Base-by-base conservation (phyloP, 805 yeast genomes). In the Kazachstania bromeliacearum region DNA sequence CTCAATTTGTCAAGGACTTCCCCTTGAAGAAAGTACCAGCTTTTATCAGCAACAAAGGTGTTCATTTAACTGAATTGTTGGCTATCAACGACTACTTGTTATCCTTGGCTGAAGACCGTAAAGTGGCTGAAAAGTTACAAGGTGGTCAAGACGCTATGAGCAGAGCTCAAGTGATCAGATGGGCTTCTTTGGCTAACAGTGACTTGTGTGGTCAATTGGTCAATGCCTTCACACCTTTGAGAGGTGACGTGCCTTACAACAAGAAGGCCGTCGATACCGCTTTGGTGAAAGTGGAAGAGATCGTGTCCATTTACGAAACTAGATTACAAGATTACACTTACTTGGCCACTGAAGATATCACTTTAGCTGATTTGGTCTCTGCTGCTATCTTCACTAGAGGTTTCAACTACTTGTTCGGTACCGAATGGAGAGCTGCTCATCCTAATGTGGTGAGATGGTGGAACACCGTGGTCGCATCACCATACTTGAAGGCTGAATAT, bases 181-280 rank as follows among this genome's bases (percentile, higher is more conserved):
- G 94, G 94, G 52, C 78, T 59, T 83, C 95, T 2, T 65, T 83
- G 48, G 68, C 77, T 59, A 84, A 80, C 70, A 52, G 73, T 49
- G 95, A 88, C 51, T 49, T 81, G 40, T 57, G 79, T 46, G 51
- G 65, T 32, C 51, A 62, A 39, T 49, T 69, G 35, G 71, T 71
- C 40, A 51, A 45, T 26, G 73, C 74, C 46, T 74, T 84, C 63
- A 57, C 59, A 41, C 81, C 85, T 48, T 55, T 81, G 37, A 53
- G 62, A 33, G 95, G 95, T 52, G 62, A 55, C 36, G 58, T 45
- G 37, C 88, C 94, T 46, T 85, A 75, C 79, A 79, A 82, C 80
- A 81, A 82, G 75, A 79, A 77, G 38, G 53, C 43, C 33, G 73
- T 73, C 42, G 79, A 77, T 40, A 68, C 64, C 26, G 64, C 64